phyloP scores from a whole-genome alignment of 306 rosid species.

The Quercus parvula region DNA sequence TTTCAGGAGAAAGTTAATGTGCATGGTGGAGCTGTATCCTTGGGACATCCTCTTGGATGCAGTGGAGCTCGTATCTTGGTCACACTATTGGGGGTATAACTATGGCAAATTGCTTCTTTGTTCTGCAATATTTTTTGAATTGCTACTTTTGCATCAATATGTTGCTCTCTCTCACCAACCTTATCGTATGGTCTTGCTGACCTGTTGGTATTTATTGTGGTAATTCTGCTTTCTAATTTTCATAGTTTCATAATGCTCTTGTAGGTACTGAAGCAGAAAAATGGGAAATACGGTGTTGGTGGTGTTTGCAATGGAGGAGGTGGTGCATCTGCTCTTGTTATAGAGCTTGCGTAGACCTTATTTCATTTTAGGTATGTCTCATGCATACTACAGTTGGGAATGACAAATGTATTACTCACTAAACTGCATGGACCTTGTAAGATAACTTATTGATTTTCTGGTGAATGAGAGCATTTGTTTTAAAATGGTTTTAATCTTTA shows the following conservation, averaged over 20 bases:
- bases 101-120: not conserved
- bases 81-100: slow-evolving; percentile 86
- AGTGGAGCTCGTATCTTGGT: slow-evolving; percentile 98
- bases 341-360: slow-evolving; percentile 65
- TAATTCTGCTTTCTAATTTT: not conserved
- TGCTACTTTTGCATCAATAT: not conserved
- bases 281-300: slow-evolving; percentile 87
- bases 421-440: not conserved
- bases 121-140: not conserved
- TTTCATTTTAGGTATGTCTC: slow-evolving; percentile 5
- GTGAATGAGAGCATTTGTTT: not conserved
- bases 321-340: slow-evolving; percentile 98
- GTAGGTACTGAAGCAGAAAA: slow-evolving; percentile 83
- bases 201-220: not conserved
- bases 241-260: not conserved
- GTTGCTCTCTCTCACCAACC: not conserved
- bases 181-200: not conserved
- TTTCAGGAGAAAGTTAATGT: slow-evolving; percentile 81
- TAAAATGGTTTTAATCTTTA: not conserved
- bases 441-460: not conserved
- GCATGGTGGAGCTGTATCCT: slow-evolving; percentile 91
- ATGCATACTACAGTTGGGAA: not conserved
- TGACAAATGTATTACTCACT: not conserved
- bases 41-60: slow-evolving; percentile 99
- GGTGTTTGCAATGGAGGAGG: slow-evolving; percentile 99